These are phyloP conservation scores for Gossypium rotundifolium DNA, from an alignment of 345 rosid species.

Conservation along the genomic window DNA sequence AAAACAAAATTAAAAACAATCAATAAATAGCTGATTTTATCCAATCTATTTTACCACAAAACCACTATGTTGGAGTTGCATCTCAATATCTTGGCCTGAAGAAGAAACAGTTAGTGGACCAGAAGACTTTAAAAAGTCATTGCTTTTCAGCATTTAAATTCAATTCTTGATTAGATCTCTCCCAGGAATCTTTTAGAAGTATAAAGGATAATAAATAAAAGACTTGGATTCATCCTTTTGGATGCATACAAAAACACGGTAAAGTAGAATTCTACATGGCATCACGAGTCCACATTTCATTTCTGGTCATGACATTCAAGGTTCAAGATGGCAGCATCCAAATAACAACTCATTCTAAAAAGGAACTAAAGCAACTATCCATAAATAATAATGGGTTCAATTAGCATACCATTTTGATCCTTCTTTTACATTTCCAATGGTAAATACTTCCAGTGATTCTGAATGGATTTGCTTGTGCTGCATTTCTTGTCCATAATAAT, in stretches of 20 bases:
- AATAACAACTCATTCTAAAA: not conserved
- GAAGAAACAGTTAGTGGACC: not conserved
- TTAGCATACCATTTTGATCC: conserved; percentile 73
- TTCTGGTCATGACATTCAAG: not conserved
- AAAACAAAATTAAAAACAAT: conserved; percentile 1
- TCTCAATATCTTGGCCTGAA: not conserved
- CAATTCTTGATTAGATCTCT: not conserved
- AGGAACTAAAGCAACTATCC: not conserved
- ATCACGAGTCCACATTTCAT: not conserved
- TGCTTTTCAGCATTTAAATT: not conserved
- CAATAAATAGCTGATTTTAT: conserved; percentile 8
- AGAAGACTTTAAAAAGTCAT: not conserved
- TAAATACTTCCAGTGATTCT: conserved; percentile 60
- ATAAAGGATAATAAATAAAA: not conserved
- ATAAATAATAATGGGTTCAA: not conserved
- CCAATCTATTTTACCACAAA: conserved; percentile 6
- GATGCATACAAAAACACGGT: not conserved
- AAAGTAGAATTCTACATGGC: not conserved
- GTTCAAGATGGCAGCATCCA: not conserved
- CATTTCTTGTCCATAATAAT: conserved; percentile 71
- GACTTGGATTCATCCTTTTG: not conserved
- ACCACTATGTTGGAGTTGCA: not conserved
- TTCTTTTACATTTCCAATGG: conserved; percentile 71
- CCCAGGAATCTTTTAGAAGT: not conserved
- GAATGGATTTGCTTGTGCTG: conserved; percentile 47